Evolutionary conservation across 169 alveolate genomes (phyloP).

Genomic region (Plasmodium adleri): DNA sequence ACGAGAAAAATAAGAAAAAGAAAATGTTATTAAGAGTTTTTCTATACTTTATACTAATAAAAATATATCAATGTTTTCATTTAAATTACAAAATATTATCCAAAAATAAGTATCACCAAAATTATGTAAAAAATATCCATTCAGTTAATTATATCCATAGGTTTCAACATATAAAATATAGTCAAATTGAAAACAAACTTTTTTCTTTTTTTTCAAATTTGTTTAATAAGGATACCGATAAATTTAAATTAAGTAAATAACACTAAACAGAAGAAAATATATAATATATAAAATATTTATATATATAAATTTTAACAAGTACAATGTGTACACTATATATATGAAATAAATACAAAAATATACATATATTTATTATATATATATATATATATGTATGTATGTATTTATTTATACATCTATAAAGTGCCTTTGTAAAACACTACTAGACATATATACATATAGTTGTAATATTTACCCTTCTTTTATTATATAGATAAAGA

Average conservation of each 20-base stretch:
- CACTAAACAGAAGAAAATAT: conserved; percentile 16
- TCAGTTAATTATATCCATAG: conserved; percentile 40
- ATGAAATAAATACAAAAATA: not conserved
- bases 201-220: conserved; percentile 73
- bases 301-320: not conserved
- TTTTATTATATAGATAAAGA: conserved; percentile 51
- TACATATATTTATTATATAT: not conserved
- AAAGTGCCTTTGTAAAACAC: not conserved
- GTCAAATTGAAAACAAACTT: conserved; percentile 37
- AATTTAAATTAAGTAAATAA: conserved; percentile 54
- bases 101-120: conserved; percentile 18
- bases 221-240: conserved; percentile 45
- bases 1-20: not conserved
- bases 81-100: conserved; percentile 58
- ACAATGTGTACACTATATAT: no score
- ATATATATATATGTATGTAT: conserved; percentile 5
- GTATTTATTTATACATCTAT: not conserved
- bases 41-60: conserved; percentile 35
- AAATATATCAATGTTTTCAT: conserved; percentile 42
- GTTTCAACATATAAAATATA: conserved; percentile 7
- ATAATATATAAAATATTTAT: not conserved
- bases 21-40: conserved; percentile 45
- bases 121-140: conserved; percentile 27
- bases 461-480: not conserved
- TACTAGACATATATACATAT: not conserved